Evolutionary conservation across 495 filamentous ascomycete species (phyloP), one percentile per base, ranked within the genome.

Genomic region (Talaromyces borbonicus): DNA sequence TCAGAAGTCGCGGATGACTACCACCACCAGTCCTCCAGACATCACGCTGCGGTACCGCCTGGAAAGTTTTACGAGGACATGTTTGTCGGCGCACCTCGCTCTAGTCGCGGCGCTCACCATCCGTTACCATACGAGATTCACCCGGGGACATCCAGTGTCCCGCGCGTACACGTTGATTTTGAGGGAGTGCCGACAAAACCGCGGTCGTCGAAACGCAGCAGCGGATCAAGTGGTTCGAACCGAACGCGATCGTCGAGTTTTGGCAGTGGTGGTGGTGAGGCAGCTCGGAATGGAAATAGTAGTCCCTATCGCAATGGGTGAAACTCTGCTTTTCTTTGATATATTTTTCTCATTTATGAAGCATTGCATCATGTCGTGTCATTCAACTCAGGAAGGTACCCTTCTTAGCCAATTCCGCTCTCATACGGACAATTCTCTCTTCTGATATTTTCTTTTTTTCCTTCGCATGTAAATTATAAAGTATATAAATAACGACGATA

Each of bases 21-120:
- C 6, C 56, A 52, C 6, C 59, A 8, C 20, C 5, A 22, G 9
- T 3, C 54, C 20, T 54, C 49, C n/a, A 60, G 61, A 19, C n/a
- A 26, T 16, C 12, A 49, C 12, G n/a, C n/a, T 23, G 9, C 19
- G 6, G 32, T 52, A 22, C 51, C 57, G 5, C 49, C 56, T 0
- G 54, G 51, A 4, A 56, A 59, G 20, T 68, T 64, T 50, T 56
- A 51, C 14, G 61, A 70, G 6, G 55, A 52, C 22, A 54, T 52
- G 39, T 65, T 62, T 39, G 58, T 56, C 8, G 56, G 57, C 14
- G 1, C 56, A 47, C 5, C 31, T 14, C 43, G 49, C 20, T 15
- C 18, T n/a, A 41, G 43, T 31, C 43, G 26, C 15, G 24, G 32
- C 2, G 15, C 42, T 7, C 11, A 32, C 7, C 18, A 27, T 5